phyloP scores from a whole-genome alignment of 257 asterid species.

The Euphrasia confusa region DNA sequence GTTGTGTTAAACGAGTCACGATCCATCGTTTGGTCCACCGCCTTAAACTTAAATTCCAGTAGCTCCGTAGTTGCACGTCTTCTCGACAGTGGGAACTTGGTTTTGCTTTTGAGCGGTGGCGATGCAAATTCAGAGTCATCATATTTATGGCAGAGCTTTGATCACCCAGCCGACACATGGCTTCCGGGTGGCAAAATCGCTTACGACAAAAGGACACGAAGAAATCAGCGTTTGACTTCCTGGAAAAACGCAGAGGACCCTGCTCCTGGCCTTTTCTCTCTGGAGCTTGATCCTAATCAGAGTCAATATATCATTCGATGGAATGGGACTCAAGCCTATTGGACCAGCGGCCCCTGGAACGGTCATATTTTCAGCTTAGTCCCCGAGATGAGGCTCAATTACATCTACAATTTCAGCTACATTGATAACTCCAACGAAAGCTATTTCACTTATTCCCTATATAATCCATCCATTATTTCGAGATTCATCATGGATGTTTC shows the following conservation, averaged over 20 bases:
- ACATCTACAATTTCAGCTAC: slow-evolving; percentile 36
- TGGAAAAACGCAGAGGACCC: slow-evolving; percentile 82
- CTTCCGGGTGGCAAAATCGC: slow-evolving; percentile 61
- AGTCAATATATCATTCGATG: slow-evolving; percentile 48
- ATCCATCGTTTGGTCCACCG: slow-evolving; percentile 52
- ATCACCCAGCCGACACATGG: slow-evolving; percentile 59
- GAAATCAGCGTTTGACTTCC: slow-evolving; percentile 48
- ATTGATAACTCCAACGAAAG: slow-evolving; percentile 31
- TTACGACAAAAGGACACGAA: slow-evolving; percentile 40
- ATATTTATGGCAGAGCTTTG: slow-evolving; percentile 62
- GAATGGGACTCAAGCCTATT: slow-evolving; percentile 41
- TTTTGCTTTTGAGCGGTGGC: slow-evolving; percentile 44
- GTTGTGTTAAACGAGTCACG: slow-evolving; percentile 40
- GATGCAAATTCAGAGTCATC: not conserved
- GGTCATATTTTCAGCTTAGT: slow-evolving; percentile 47
- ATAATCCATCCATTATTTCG: slow-evolving; percentile 26
- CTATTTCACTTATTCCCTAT: slow-evolving; percentile 45
- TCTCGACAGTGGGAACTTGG: slow-evolving; percentile 56
- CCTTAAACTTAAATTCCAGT: slow-evolving; percentile 19
- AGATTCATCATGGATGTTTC: slow-evolving; percentile 41
- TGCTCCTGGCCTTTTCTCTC: slow-evolving; percentile 59
- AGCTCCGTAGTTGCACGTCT: slow-evolving; percentile 46
- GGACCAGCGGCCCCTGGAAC: slow-evolving; percentile 74
- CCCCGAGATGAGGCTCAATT: slow-evolving; percentile 52
- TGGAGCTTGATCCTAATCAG: slow-evolving; percentile 45